Evolutionary conservation across 441 rosid genomes (phyloP).

Genomic region (Dalechampia spathulata): DNA sequence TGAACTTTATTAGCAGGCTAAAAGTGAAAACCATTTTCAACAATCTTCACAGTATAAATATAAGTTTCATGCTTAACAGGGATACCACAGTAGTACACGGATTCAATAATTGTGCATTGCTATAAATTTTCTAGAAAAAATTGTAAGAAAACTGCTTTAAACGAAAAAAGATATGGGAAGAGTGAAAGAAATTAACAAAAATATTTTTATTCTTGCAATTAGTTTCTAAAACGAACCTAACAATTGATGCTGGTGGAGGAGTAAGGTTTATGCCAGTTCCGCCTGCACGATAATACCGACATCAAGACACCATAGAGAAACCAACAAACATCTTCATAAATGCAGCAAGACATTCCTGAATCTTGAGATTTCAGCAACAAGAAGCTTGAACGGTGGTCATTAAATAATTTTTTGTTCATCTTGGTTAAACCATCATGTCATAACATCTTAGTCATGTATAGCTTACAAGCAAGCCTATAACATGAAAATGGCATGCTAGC

Average conservation of each 20-base stretch:
- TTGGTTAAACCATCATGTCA: not conserved
- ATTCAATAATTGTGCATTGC: too few relatives aligned
- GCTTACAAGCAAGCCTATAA: not conserved
- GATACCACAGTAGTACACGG: too few relatives aligned
- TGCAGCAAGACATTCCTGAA: not conserved
- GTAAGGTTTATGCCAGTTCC: slow-evolving; percentile 99
- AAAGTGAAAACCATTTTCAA: not conserved
- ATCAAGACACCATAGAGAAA: slow-evolving; percentile 18
- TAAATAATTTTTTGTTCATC: not conserved
- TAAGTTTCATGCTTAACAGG: not conserved
- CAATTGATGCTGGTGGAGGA: slow-evolving; percentile 83
- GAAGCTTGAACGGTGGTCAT: not conserved
- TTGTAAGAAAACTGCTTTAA: slow-evolving; percentile 4
- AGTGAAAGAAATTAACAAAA: slow-evolving; percentile 8
- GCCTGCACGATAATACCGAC: slow-evolving; percentile 39
- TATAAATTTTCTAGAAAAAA: too few relatives aligned
- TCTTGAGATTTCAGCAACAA: not conserved
- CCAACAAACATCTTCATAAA: not conserved
- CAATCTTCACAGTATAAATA: too few relatives aligned
- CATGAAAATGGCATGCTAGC: too few relatives aligned
- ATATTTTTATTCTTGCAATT: not conserved
- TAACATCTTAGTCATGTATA: not conserved
- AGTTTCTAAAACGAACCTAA: slow-evolving; percentile 50
- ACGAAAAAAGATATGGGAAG: not conserved
- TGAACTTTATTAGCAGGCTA: not conserved